Percentiles rank a stretch among this genome's conserved stretches.
phyloP scores from a whole-genome alignment of 805 yeast species.

The Ascoidea tarda region DNA sequence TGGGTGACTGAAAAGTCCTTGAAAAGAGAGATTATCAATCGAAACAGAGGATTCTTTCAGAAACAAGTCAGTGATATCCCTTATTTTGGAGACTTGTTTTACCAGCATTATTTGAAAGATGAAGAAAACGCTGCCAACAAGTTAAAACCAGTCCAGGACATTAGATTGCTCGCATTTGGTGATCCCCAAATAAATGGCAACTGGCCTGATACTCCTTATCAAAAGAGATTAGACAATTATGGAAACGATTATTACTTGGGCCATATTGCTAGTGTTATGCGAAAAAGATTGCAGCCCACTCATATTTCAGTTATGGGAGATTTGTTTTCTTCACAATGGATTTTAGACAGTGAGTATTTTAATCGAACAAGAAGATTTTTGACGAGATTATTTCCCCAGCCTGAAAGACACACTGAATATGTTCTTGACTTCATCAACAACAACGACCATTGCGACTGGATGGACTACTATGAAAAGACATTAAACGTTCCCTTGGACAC shows the following conservation, averaged over 20 bases:
- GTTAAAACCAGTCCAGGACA: constrained; percentile 21
- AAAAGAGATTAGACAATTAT: constrained; percentile 65
- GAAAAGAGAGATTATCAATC: not conserved
- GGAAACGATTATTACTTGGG: constrained; percentile 89
- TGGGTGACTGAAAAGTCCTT: not conserved
- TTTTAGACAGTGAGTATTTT: constrained; percentile 71
- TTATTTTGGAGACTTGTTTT: not conserved
- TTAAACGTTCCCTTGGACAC: constrained; percentile 19
- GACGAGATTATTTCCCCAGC: constrained; percentile 53
- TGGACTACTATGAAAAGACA: constrained; percentile 18
- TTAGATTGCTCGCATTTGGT: constrained; percentile 73
- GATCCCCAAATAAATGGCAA: constrained; percentile 96
- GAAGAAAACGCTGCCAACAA: not conserved
- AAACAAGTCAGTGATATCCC: not conserved
- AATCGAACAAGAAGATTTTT: constrained; percentile 65
- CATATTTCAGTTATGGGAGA: constrained; percentile 91
- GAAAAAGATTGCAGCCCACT: constrained; percentile 48
- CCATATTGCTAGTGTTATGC: constrained; percentile 63
- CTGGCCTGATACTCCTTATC: constrained; percentile 54
- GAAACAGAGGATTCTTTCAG: not conserved
- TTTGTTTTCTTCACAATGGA: constrained; percentile 90
- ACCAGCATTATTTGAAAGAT: not conserved
- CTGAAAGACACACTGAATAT: constrained; percentile 31
- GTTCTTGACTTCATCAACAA: constrained; percentile 31
- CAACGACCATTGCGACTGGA: constrained; percentile 46